Evolutionary conservation across 768 basidiomycete species (phyloP).

Genomic region (Tubosaeta sp.): DNA sequence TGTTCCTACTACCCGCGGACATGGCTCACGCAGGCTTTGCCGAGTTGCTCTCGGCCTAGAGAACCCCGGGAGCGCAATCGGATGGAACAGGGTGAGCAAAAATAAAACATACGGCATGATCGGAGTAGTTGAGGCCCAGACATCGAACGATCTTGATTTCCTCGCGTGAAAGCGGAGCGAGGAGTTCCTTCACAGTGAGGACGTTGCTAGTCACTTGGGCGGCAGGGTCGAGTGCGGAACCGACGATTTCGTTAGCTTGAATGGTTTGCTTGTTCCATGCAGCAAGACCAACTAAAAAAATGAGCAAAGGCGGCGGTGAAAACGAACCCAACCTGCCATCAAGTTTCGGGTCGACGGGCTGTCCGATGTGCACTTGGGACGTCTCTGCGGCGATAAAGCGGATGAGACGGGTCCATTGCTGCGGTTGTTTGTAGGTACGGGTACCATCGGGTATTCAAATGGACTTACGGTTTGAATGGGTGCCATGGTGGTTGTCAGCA

Average conservation of each 20-base stretch:
- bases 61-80: background rate
- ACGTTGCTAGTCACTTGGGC: slow-evolving; percentile 60
- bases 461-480: slow-evolving; percentile 53
- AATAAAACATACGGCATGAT: slow-evolving; percentile 59
- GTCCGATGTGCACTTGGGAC: slow-evolving; percentile 66
- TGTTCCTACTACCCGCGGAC: background rate
- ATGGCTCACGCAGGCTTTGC: slow-evolving; percentile 54
- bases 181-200: slow-evolving; percentile 66
- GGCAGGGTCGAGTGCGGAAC: slow-evolving; percentile 61
- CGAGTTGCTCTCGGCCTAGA: slow-evolving; percentile 65
- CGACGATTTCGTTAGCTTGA: slow-evolving; percentile 67
- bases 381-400: slow-evolving; percentile 80
- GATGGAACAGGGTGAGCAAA: background rate
- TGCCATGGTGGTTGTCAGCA: slow-evolving; percentile 39
- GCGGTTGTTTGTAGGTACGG: background rate
- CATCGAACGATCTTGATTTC: slow-evolving; percentile 70
- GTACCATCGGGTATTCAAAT: background rate
- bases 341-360: slow-evolving; percentile 63
- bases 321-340: slow-evolving; percentile 45
- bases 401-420: slow-evolving; percentile 71
- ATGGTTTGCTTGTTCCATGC: slow-evolving; percentile 50
- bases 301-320: background rate
- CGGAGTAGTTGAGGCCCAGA: slow-evolving; percentile 79
- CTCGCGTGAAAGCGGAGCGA: slow-evolving; percentile 63
- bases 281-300: slow-evolving; percentile 54